Evolutionary conservation across 2,329 filamentous ascomycete genomes (phyloP), one percentile per base, ranked within the genome.

Genomic region (Colletotrichum simmondsii): DNA sequence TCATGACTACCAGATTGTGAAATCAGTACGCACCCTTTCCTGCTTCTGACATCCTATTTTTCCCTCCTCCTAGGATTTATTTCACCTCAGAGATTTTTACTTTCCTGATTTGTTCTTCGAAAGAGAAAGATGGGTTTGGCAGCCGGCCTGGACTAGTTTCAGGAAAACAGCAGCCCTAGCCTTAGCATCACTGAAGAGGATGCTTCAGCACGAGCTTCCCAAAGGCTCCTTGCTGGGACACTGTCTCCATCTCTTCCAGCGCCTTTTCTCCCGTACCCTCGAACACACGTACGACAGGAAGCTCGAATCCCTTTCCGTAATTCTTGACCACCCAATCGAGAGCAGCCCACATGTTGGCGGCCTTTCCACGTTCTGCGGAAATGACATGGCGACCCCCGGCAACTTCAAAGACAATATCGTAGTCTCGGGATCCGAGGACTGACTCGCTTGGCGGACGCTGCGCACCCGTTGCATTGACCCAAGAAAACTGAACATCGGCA

Each of bases 141-240:
- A 28, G 26, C 26, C 26, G 26, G 4, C 28, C 35, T 16, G 16
- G 22, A 54, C 3, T 54, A 2, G 26, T 16, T 24, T 4, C 5
- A 4, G 8, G 42, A n/a, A 49, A 49, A 7, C 3, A n/a, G n/a
- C 42, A n/a, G 3, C 42, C 6, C 19, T 7, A n/a, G 19, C 6
- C 3, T 49, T 16, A 49, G 1, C 2, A 49, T 59, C 60, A 70
- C 2, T 0, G 30, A 24, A 70, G 60, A 22, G 67, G 67, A 11
- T 70, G 67, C 54, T 58, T 53, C 37, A 70, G 10, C 16, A 70
- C 67, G 52, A 65, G 30, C 30, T 70, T 70, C 1, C 67, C 67
- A 52, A 70, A 60, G 28, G 35, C 42, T 30, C 67, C 67, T 53
- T 58, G 67, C 8, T 24, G 24, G 16, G 60, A 53, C 22, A 70